Conservation (phyloP, 495 filamentous ascomycete species). For the Parachaetomium inaequale region DNA sequence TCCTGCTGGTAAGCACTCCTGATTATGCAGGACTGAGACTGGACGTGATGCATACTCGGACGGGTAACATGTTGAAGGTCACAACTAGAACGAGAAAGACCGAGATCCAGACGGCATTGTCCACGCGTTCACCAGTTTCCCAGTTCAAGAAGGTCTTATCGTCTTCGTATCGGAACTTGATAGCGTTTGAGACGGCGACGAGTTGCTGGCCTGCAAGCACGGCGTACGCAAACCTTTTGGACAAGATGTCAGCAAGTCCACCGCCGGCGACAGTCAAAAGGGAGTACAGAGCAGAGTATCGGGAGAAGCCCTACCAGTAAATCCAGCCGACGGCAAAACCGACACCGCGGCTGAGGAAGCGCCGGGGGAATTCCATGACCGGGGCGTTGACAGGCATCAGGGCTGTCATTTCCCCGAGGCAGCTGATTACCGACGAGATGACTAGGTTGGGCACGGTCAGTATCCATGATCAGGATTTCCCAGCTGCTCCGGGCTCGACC, state of each 20-base stretch:
- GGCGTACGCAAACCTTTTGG: conserved; percentile 43
- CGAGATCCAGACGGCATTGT: conserved; percentile 44
- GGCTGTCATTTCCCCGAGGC: conserved; percentile 52
- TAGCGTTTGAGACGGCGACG: conserved; percentile 42
- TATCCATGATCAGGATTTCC: no score
- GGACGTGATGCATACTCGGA: conserved; percentile 34
- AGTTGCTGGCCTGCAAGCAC: conserved; percentile 42
- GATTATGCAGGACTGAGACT: background rate
- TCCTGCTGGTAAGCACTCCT: background rate
- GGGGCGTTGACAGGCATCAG: conserved; percentile 50
- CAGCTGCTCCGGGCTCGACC: background rate
- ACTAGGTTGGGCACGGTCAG: conserved; percentile 21
- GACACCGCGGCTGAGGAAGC: conserved; percentile 46
- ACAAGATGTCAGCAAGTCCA: background rate
- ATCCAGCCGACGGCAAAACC: conserved; percentile 55
- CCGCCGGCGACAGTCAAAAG: no score
- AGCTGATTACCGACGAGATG: conserved; percentile 50
- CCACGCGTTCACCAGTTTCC: conserved; percentile 31
- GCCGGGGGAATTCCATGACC: conserved; percentile 48
- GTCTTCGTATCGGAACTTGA: conserved; percentile 45
- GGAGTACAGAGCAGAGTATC: no score
- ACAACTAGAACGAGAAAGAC: conserved; percentile 40
- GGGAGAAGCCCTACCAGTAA: conserved; percentile 43
- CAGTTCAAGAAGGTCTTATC: conserved; percentile 40
- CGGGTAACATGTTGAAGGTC: conserved; percentile 44